Base-by-base conservation (phyloP, 495 filamentous ascomycete genomes). In the Penicillium riverlandense region DNA sequence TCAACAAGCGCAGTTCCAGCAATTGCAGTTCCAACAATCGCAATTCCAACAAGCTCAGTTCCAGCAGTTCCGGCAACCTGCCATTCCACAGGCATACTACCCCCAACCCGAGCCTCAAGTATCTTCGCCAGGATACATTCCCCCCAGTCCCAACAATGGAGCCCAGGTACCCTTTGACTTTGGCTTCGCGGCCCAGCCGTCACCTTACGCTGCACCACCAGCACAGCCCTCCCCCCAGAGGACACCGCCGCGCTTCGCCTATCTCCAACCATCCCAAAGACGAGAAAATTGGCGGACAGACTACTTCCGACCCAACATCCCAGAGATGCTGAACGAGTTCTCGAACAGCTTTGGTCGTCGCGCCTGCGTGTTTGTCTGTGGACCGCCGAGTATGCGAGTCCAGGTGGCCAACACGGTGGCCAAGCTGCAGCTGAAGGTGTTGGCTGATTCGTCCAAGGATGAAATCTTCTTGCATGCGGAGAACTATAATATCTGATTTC, bases 401-500 rank as follows among this genome's bases (percentile, higher is more conserved):
- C 89, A 90, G 51, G 89, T 96, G 29, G 81, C 85, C 9, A 85
- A 78, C 48, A 82, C 85, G 0, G 88, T 96, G 15, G 91, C 91
- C 0, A 69, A 79, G 44, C 65, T 96, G 56, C 91, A 97, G 73
- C 72, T 74, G 31, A 77, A 83, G 62, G 90, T 97, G 30, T 85
- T 86, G 84, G 76, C 72, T 2, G 83, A 86, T 51, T 76, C 81
- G 12, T 75, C 75, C 40, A 78, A 82, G 36, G 91, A 96, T 57
- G 91, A 97, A 77, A 83, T 97, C 45, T 95, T 89, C 60, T 62
- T 97, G 63, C 91, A 96, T 73, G 84, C 90, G 9, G 91, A 97
- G 74, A 96, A 95, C 61, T 95, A 94, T 66, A 86, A 88, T 33
- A 70, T 91, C 40, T 94, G 57, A 73, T 41, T 37, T 36, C 22